Conservation (phyloP, 176 grass and related monocot genomes). For the Carex myosuroides region DNA sequence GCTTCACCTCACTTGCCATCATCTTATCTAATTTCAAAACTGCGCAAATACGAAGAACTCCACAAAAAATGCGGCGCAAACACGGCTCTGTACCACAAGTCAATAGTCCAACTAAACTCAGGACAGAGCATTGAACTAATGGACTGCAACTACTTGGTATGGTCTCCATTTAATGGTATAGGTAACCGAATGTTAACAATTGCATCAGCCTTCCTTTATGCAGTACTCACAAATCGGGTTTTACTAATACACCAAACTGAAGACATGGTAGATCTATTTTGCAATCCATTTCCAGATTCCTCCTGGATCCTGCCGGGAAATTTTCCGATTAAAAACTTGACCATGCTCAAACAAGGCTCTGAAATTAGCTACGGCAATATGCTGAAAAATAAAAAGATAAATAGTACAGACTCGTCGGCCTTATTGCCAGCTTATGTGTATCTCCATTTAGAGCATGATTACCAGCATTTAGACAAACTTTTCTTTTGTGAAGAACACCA, state of each 20-base stretch:
- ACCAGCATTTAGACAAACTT: constrained; percentile 32
- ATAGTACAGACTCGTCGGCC: background rate
- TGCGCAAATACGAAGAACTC: constrained; percentile 61
- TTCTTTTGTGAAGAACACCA: constrained; percentile 74
- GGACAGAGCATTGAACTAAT: constrained; percentile 33
- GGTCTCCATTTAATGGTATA: constrained; percentile 35
- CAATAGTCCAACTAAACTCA: constrained; percentile 30
- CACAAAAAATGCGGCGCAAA: constrained; percentile 45
- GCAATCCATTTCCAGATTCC: constrained; percentile 49
- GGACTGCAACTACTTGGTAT: constrained; percentile 58
- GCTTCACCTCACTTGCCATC: constrained; percentile 38
- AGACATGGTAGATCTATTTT: constrained; percentile 54
- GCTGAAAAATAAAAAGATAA: constrained; percentile 16
- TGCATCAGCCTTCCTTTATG: constrained; percentile 57
- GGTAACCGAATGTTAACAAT: constrained; percentile 56
- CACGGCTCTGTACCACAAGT: constrained; percentile 46
- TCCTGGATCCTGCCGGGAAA: constrained; percentile 37
- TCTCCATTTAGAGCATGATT: constrained; percentile 50
- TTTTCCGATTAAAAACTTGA: constrained; percentile 36
- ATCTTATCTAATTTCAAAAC: constrained; percentile 41
- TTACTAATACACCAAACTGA: constrained; percentile 31
- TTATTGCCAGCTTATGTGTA: constrained; percentile 43
- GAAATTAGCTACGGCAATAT: constrained; percentile 43
- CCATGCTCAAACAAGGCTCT: constrained; percentile 27
- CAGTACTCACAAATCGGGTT: constrained; percentile 48